Evolutionary conservation across 176 grass and related monocot genomes (phyloP).

Genomic region (Juncus inflexus): DNA sequence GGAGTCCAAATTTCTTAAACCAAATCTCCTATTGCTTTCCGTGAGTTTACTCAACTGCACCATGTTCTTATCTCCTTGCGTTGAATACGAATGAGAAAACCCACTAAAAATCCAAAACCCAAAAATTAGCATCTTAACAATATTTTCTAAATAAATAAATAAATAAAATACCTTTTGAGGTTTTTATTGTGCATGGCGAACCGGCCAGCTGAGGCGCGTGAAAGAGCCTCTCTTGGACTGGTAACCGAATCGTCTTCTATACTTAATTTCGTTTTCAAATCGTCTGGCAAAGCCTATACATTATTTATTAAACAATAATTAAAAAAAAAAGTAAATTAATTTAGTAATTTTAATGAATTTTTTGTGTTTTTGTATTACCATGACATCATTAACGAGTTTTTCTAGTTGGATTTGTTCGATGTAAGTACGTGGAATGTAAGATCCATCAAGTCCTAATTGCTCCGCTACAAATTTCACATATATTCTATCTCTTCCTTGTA

Average conservation of each 20-base stretch:
- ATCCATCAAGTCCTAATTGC: slow-evolving; percentile 72
- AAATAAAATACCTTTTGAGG: slow-evolving; percentile 56
- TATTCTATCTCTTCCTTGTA: slow-evolving; percentile 85
- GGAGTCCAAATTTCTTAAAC: slow-evolving; percentile 39
- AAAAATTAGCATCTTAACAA: neutral
- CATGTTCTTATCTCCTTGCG: slow-evolving; percentile 79
- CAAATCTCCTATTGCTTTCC: slow-evolving; percentile 69
- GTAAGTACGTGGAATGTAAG: slow-evolving; percentile 88
- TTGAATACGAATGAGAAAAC: slow-evolving; percentile 83
- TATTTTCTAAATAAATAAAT: slow-evolving; percentile 17
- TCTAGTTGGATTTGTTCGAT: slow-evolving; percentile 99
- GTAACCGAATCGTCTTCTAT: slow-evolving; percentile 85
- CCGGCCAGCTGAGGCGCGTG: slow-evolving; percentile 62
- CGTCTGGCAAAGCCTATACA: slow-evolving; percentile 87
- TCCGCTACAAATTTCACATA: slow-evolving; percentile 74
- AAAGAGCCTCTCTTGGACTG: slow-evolving; percentile 92
- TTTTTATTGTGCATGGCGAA: slow-evolving; percentile 64
- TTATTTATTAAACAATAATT: slow-evolving; percentile 6
- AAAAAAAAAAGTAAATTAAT: slow-evolving; percentile 5
- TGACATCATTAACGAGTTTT: slow-evolving; percentile 94
- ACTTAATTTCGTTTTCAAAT: slow-evolving; percentile 90
- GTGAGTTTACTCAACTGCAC: slow-evolving; percentile 78
- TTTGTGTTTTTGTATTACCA: slow-evolving; percentile 45
- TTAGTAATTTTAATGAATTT: neutral
- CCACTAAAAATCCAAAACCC: slow-evolving; percentile 42